phyloP scores from a whole-genome alignment of 1,284 basidiomycete genomes.

The Cutaneotrichosporon mucoides region DNA sequence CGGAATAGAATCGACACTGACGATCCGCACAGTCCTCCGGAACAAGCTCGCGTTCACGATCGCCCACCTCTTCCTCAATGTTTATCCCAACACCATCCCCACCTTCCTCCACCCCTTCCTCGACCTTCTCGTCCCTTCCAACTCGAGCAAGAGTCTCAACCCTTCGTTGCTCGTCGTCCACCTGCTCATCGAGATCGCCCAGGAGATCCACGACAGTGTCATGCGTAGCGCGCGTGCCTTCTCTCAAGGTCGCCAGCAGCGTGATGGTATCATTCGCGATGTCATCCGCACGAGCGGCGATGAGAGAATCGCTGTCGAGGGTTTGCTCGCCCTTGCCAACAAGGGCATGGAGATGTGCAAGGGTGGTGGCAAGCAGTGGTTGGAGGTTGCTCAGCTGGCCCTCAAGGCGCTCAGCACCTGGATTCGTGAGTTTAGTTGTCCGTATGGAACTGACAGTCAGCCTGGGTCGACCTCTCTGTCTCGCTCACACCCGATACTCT shows the following conservation, averaged over 20 bases:
- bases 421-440: slow-evolving; percentile 65
- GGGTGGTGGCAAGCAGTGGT: slow-evolving; percentile 55
- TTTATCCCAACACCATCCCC: slow-evolving; percentile 49
- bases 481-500: slow-evolving; percentile 89
- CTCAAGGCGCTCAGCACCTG: slow-evolving; percentile 89
- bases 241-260: slow-evolving; percentile 62
- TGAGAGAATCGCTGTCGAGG: slow-evolving; percentile 79
- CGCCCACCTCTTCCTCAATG: slow-evolving; percentile 86
- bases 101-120: slow-evolving; percentile 51
- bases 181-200: slow-evolving; percentile 82
- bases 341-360: slow-evolving; percentile 62
- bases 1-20: not conserved
- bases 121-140: slow-evolving; percentile 39
- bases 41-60: slow-evolving; percentile 99
- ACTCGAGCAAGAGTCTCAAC: slow-evolving; percentile 60
- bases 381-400: slow-evolving; percentile 83
- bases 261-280: slow-evolving; percentile 80
- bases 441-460: slow-evolving; percentile 51
- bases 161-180: slow-evolving; percentile 79
- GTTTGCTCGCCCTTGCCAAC: slow-evolving; percentile 75
- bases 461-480: slow-evolving; percentile 97
- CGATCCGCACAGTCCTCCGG: slow-evolving; percentile 49
- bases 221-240: slow-evolving; percentile 70
- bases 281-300: slow-evolving; percentile 79
- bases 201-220: slow-evolving; percentile 86